Conservation (phyloP, 139 green algal species). For the Volvox africanus region DNA sequence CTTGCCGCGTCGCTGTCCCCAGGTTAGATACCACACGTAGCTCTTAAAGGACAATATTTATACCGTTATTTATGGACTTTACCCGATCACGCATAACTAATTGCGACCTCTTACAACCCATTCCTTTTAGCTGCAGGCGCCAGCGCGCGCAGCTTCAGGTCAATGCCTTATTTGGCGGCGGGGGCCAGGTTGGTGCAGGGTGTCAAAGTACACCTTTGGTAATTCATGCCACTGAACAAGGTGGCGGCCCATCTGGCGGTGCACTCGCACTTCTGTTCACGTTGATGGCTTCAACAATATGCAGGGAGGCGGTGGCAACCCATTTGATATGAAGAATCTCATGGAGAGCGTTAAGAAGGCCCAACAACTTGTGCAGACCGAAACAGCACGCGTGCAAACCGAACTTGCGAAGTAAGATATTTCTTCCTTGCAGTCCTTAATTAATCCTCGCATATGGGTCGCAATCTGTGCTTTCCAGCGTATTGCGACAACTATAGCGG, state of each 20-base stretch:
- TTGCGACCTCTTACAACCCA: background rate
- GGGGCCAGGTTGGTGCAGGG: constrained; percentile 2
- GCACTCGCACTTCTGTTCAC: background rate
- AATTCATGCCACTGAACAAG: background rate
- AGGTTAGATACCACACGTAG: background rate
- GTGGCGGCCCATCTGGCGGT: background rate
- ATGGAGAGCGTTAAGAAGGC: constrained; percentile 96
- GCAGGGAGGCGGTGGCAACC: constrained; percentile 71
- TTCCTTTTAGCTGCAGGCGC: background rate
- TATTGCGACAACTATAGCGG: too few relatives aligned
- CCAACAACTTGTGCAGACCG: constrained; percentile 92
- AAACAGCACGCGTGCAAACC: constrained; percentile 90
- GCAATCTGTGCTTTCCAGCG: too few relatives aligned
- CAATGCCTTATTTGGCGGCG: constrained; percentile 33
- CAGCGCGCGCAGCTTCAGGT: constrained; percentile 13
- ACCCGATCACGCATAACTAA: background rate
- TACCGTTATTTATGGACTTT: background rate
- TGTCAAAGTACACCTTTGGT: background rate
- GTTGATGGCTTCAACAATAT: background rate
- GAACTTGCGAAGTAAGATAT: constrained; percentile 84
- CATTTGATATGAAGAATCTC: constrained; percentile 88
- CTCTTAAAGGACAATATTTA: too few relatives aligned
- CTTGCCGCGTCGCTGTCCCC: background rate
- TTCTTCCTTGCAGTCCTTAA: background rate
- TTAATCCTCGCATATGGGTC: too few relatives aligned